Evolutionary conservation across 1,284 basidiomycete genomes (phyloP), one percentile per base, ranked within the genome.

Genomic region (Rhodotorula sp.): DNA sequence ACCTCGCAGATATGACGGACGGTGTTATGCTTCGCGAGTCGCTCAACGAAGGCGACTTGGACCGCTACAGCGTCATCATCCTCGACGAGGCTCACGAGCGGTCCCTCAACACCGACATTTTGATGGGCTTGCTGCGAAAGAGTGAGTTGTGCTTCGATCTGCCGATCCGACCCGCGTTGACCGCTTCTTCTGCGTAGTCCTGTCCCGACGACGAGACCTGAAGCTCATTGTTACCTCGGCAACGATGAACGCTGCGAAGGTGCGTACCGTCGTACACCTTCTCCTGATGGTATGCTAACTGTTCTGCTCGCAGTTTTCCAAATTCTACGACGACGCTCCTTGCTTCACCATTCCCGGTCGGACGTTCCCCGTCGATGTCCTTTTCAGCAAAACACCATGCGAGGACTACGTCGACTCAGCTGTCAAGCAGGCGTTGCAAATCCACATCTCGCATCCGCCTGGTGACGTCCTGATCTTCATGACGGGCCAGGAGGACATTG

Each of bases 401-500:
- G 95, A 98, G 78, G 96, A 99, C 79, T 99, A 99, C 77, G 96
- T 99, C 68, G 96, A 99, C 78, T 89, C 90, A 71, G 91, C 96
- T 0, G 94, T 99, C 73, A 99, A 98, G 82, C 94, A 99, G 81
- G 90, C 97, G 11, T 84, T 99, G 13, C 91, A 95, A 77, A 98
- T 99, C 62, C 96, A 99, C 79, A 84, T 99, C 31, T 93, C 94
- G 0, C 86, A 90, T 26, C 92, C 94, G n/a, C 87, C 87, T 0
- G 96, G 96, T 9, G 96, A 99, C 82, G 92, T 99, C 66, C 84
- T 99, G 48, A 92, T 99, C 22, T 99, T 99, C 81, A 99, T 99
- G 95, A 99, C 96, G 8, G 96, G 96, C 65, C 96, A 99, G 81
- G 96, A 99, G 81, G 96, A 99, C 79, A 99, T 99, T 51, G 73